Base-by-base conservation (phyloP, 2,329 filamentous ascomycete species). In the Clonostachys solani region DNA sequence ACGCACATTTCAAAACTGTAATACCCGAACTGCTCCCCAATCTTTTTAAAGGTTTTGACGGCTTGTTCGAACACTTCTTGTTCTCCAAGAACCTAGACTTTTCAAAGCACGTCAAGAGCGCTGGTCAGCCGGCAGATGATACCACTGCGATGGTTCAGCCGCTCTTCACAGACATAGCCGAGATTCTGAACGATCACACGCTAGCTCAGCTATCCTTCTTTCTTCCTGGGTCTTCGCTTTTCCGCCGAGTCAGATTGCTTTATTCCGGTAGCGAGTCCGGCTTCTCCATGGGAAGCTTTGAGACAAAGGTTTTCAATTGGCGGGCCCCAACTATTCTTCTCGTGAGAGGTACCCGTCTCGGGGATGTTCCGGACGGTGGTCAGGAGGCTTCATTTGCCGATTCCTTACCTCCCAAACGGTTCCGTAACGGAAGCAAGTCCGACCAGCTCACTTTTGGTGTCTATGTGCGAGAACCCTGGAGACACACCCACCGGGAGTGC, bases 291-390 rank as follows among this genome's bases (percentile, higher is more conserved):
- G 85, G 86, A 18, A 85, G 83, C 47, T 89, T 90, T 52, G 84
- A 89, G 59, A 78, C 83, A 17, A 84, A 83, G 54, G 83, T 89
- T 4, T 87, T 90, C 66, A 87, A 90, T 60, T 91, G 87, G 86
- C 74, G 80, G 40, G 86, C 86, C 0, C 87, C 87, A 0, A 89
- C 87, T 0, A 78, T 91, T 16, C 70, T 91, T 12, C 73, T 91
- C 2, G 81, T 90, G 2, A 79, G 80, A 17, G 87, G 87, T 17
- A 80, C 75, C 5, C 75, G 84, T 6, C 70, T 90, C 7, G 62
- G 71, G 3, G 67, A 77, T 17, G 59, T 64, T 38, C 68, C 75
- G 2, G 62, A 66, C 12, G 68, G 73, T 13, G 77, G 80, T 0
- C 75, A 76, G 42, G 78, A 83, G 54, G 66, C 71, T 3, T 61